Conservation (phyloP, 2,329 filamentous ascomycete genomes). For the Pyricularia sp. region DNA sequence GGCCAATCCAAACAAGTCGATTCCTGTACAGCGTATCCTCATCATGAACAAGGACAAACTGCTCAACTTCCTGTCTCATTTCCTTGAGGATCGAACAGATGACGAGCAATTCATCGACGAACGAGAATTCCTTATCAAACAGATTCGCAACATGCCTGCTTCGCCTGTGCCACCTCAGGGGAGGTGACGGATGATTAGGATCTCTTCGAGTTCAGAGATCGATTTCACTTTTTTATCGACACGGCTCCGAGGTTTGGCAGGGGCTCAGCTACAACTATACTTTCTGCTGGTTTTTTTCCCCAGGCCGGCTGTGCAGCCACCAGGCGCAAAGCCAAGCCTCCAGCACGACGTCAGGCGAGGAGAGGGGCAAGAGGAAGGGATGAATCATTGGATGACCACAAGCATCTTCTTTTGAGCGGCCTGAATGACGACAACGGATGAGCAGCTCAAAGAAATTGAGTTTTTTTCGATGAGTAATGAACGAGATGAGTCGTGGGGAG, state of each 20-base stretch:
- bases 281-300: not conserved
- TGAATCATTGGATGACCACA: not conserved
- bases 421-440: not conserved
- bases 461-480: not conserved
- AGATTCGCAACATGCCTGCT: slow-evolving; percentile 61
- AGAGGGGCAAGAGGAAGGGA: not conserved
- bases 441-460: not conserved
- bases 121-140: slow-evolving; percentile 91
- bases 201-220: not conserved
- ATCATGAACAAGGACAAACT: slow-evolving; percentile 93
- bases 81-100: slow-evolving; percentile 87
- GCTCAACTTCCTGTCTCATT: slow-evolving; percentile 76
- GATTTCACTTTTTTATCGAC: not conserved
- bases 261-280: not conserved
- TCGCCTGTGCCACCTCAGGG: slow-evolving; percentile 38
- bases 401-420: not conserved
- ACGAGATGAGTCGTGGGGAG: not conserved
- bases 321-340: not conserved
- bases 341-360: not conserved
- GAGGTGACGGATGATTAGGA: not conserved
- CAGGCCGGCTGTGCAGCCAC: not conserved
- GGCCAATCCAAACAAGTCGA: slow-evolving; percentile 95
- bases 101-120: slow-evolving; percentile 98
- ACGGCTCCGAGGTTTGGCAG: not conserved
- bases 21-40: slow-evolving; percentile 86